Evolutionary conservation across 768 basidiomycete genomes (phyloP).

Genomic region (Sarcomyxa edulis): DNA sequence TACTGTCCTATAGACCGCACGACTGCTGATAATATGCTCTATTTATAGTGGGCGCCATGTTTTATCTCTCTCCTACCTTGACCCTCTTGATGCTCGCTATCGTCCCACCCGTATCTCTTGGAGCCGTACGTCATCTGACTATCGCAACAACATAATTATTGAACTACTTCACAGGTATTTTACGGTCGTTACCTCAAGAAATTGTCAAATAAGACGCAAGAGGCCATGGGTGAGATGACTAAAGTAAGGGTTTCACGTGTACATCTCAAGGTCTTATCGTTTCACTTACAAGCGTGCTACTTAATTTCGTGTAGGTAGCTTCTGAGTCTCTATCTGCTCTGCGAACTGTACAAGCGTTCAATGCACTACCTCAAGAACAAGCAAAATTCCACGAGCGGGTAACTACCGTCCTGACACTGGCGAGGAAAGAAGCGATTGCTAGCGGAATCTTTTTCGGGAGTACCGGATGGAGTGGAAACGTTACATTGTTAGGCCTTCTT

Average conservation of each 20-base stretch:
- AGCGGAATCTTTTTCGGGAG: slow-evolving; percentile 91
- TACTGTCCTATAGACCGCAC: neutral
- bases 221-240: slow-evolving; percentile 94
- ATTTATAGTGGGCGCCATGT: slow-evolving; percentile 82
- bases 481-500: slow-evolving; percentile 81
- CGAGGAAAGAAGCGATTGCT: slow-evolving; percentile 83
- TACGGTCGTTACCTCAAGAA: slow-evolving; percentile 94
- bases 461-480: slow-evolving; percentile 90
- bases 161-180: slow-evolving; percentile 57
- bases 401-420: slow-evolving; percentile 63
- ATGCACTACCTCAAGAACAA: slow-evolving; percentile 76
- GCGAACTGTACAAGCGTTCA: slow-evolving; percentile 88
- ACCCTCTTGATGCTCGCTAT: slow-evolving; percentile 91
- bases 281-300: neutral
- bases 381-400: slow-evolving; percentile 68
- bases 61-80: slow-evolving; percentile 84
- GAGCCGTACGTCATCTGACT: slow-evolving; percentile 51
- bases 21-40: neutral
- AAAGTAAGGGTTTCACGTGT: slow-evolving; percentile 39
- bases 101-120: slow-evolving; percentile 83
- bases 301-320: slow-evolving; percentile 49
- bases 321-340: slow-evolving; percentile 86
- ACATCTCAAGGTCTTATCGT: neutral
- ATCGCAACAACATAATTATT: slow-evolving; percentile 2
- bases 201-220: slow-evolving; percentile 88